Base-by-base conservation (phyloP, 108 stramenopile species). In the Bacterosira constricta region DNA sequence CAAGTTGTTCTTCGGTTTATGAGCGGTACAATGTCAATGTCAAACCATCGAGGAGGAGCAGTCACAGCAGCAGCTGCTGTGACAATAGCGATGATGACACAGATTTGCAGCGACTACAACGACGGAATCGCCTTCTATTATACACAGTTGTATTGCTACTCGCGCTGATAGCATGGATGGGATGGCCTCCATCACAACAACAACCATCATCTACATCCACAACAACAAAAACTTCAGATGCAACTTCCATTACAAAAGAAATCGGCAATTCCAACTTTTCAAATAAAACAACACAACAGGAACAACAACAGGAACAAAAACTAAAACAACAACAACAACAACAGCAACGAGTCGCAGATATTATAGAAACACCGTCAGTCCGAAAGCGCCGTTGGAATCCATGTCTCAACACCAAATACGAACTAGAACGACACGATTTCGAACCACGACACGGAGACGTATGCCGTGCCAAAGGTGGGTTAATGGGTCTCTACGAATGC, bases 371-470 rank as follows among this genome's bases (percentile, higher is more conserved):
- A n/a, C 23, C 27, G 64, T 53, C 31, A 42, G 27, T 5, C 25
- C 70, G 6, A 3, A 71, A 71, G 47, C 46, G 47, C 56, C 18
- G 56, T 37, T 71, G 70, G 70, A 61, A 61, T 31, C 69, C 70
- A 41, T 69, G 75, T n/a, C n/a, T n/a, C 67, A 38, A 31, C 46
- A 31, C 41, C 49, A 63, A 69, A 42, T 63, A 76, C 35, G 62
- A 54, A 61, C 46, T 76, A 9, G 68, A 70, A 69, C 31, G 68
- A 25, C 66, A 70, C 38, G 61, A 69, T 6, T 39, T 62, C 61
- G 68, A 76, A 61, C 38, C 56, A 10, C 60, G 54, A 12, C 68
- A 69, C 47, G 74, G 67, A 51, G 74, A 69, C 55, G 31, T 75
- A 36, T 75, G 66, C 23, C 56, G 66, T 25, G 42, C 59, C 39